Percentiles rank a stretch among this genome's conserved stretches.
Conservation (phyloP, 2,329 filamentous ascomycete species). For the Berkeleyomyces rouxiae region DNA sequence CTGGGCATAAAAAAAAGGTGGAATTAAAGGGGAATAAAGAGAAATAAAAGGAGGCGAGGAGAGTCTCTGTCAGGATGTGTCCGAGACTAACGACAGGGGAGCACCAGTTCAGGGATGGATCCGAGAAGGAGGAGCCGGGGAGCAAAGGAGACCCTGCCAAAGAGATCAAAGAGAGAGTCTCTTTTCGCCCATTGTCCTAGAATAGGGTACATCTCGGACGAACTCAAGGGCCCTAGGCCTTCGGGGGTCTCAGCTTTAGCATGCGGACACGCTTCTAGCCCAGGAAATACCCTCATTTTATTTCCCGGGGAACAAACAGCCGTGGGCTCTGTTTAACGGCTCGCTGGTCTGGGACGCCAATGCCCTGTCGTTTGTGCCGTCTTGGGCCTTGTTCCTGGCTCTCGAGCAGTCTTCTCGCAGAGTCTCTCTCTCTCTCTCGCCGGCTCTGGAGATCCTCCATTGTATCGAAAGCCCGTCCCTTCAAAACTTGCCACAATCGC, state of each 20-base stretch:
- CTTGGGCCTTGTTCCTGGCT: too few relatives aligned
- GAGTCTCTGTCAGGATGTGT: neutral
- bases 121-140: neutral
- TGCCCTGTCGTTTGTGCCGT: too few relatives aligned
- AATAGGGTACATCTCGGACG: neutral
- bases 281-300: neutral
- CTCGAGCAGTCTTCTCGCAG: too few relatives aligned
- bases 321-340: neutral
- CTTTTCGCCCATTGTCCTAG: neutral
- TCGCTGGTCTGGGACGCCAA: too few relatives aligned
- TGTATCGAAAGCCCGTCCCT: too few relatives aligned
- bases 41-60: slow-evolving; percentile 1
- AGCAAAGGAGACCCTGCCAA: neutral
- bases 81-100: neutral
- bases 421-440: too few relatives aligned
- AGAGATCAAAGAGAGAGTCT: too few relatives aligned
- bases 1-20: neutral
- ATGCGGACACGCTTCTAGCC: too few relatives aligned
- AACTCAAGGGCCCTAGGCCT: neutral
- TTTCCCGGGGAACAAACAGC: neutral
- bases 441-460: too few relatives aligned
- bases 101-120: too few relatives aligned
- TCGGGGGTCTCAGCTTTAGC: too few relatives aligned
- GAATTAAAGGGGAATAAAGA: neutral
- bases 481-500: too few relatives aligned